Base-by-base conservation (phyloP, 805 yeast genomes). In the Wickerhamiella domercqiae region DNA sequence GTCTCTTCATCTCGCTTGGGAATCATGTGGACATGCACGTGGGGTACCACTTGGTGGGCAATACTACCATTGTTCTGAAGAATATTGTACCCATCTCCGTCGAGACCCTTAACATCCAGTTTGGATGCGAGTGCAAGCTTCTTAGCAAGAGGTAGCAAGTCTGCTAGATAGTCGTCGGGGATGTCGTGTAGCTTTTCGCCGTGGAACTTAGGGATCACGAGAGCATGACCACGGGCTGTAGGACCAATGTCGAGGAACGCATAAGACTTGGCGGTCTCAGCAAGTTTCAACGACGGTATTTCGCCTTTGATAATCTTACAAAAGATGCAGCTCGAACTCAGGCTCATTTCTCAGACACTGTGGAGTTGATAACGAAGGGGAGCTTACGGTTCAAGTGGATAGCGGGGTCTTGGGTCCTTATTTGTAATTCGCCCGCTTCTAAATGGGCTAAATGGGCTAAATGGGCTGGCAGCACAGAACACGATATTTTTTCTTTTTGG, bases 231-330 rank as follows among this genome's bases (percentile, higher is more conserved):
- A 51, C 73, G 71, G 7, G 94, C 66, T 14, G 87, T 80, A 44
- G 98, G 97, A 49, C 83, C 90, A 53, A 87, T 86, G 53, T 87
- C 98, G 51, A 90, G 66, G 57, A 87, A 90, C 0, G 97, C 82
- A 37, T 54, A 53, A n/a, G 82, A 61, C 50, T 70, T 67, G 42
- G 77, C 67, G n/a, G 96, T 82, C 59, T 87, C 98, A 51, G 79
- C 68, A 44, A 87, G 62, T 58, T 87, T 90, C 66, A 82, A 73
- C 2, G 93, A 80, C 24, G 98, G 98, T 53, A 87, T 90, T 51
- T 90, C 96, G 39, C 95, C 84, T 55, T 83, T 83, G 63, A 87
- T 75, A 59, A 87, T 87, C 53, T 86, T 83, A 66, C 97, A 87
- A 55, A 87, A 87, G 51, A 87, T 75, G 62, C 97, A 87, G 25